Evolutionary conservation across 208 protist species (phyloP).

Genomic region (Herpetomonas samuelpessoai): DNA sequence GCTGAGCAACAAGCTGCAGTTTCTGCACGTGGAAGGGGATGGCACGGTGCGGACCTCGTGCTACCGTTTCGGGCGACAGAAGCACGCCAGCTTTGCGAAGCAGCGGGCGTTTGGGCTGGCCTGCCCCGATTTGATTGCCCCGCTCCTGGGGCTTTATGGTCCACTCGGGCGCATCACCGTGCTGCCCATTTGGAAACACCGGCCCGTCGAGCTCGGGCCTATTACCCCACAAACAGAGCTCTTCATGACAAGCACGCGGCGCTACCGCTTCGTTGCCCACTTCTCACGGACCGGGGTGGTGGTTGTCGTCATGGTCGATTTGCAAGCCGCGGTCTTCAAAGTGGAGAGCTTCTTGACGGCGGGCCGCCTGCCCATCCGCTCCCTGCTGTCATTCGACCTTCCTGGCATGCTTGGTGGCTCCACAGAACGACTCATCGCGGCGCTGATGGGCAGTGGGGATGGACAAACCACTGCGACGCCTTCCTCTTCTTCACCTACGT

Average conservation of each 20-base stretch:
- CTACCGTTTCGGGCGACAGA: slow-evolving; percentile 62
- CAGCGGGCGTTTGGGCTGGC: slow-evolving; percentile 39
- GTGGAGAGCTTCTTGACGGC: slow-evolving; percentile 73
- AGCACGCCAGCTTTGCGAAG: slow-evolving; percentile 57
- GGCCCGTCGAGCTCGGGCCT: slow-evolving; percentile 58
- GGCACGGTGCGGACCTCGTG: slow-evolving; percentile 67
- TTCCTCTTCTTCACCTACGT: too few species aligned
- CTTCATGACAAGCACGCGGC: slow-evolving; percentile 31
- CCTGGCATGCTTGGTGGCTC: slow-evolving; percentile 7
- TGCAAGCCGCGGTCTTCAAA: slow-evolving; percentile 31
- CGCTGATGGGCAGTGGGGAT: slow-evolving; percentile 30
- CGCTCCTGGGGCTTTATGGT: slow-evolving; percentile 54
- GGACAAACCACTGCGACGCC: background rate
- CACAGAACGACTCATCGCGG: slow-evolving; percentile 29
- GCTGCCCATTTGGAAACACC: slow-evolving; percentile 52
- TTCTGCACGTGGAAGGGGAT: slow-evolving; percentile 66
- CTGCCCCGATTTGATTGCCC: slow-evolving; percentile 41
- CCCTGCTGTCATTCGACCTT: slow-evolving; percentile 30
- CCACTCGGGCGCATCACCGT: slow-evolving; percentile 33
- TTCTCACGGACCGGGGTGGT: slow-evolving; percentile 52
- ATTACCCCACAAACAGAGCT: slow-evolving; percentile 46
- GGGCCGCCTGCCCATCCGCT: slow-evolving; percentile 36
- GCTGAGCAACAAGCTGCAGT: slow-evolving; percentile 54
- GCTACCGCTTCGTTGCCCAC: slow-evolving; percentile 63
- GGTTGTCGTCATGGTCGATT: slow-evolving; percentile 66